phyloP scores from a whole-genome alignment of 441 rosid species.

The Manihot esculenta region DNA sequence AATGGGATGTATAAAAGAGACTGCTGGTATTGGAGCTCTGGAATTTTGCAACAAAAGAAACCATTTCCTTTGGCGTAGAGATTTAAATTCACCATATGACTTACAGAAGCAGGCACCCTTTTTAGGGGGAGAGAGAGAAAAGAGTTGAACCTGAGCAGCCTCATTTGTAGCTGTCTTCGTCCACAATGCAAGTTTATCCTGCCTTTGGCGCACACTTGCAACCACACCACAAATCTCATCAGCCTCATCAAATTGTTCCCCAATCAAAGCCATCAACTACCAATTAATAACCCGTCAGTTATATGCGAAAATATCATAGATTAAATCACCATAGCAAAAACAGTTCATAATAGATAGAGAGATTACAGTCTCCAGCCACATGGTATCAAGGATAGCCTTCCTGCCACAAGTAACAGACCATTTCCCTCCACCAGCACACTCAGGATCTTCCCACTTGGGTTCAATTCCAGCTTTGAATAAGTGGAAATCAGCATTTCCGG shows the following conservation, averaged over 20 bases:
- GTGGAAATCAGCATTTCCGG: slow-evolving; percentile 67
- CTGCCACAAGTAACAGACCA: slow-evolving; percentile 61
- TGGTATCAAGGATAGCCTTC: slow-evolving; percentile 57
- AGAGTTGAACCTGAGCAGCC: slow-evolving; percentile 65
- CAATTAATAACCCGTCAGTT: background rate
- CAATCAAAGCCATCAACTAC: slow-evolving; percentile 90
- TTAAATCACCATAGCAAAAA: background rate
- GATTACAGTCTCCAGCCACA: slow-evolving; percentile 79
- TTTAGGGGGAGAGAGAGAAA: too few relatives aligned
- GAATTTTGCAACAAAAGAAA: background rate
- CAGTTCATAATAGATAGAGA: background rate
- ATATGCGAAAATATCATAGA: background rate
- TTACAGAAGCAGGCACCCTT: too few relatives aligned
- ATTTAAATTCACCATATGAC: background rate
- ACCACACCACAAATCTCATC: slow-evolving; percentile 94
- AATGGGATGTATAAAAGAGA: too few relatives aligned
- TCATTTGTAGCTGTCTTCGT: slow-evolving; percentile 83
- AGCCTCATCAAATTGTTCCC: slow-evolving; percentile 86
- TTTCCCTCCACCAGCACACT: slow-evolving; percentile 88
- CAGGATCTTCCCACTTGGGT: slow-evolving; percentile 99
- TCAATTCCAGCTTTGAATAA: slow-evolving; percentile 85
- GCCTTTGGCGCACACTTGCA: slow-evolving; percentile 67
- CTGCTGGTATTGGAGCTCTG: too few relatives aligned
- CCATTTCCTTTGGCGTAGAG: background rate
- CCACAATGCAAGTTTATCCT: slow-evolving; percentile 82